Conservation (phyloP, 2,329 filamentous ascomycete species). For the Cadophora sp. region DNA sequence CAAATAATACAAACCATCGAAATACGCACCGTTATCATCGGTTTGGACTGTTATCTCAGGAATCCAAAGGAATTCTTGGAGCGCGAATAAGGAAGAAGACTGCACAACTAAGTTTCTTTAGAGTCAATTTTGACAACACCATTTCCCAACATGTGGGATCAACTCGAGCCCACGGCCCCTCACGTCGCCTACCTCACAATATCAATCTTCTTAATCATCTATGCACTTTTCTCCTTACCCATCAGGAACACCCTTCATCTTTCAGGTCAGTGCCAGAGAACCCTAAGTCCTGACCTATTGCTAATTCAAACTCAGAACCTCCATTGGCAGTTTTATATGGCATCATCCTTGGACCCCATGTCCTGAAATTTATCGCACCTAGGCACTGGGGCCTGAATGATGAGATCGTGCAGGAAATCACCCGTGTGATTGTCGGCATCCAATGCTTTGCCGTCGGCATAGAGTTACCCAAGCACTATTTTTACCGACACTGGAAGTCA, state of each 20-base stretch:
- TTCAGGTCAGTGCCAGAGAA: conserved; percentile 44
- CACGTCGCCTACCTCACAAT: conserved; percentile 65
- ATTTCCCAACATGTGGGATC: conserved; percentile 59
- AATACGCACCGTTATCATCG: neutral
- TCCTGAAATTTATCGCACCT: conserved; percentile 67
- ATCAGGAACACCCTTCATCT: conserved; percentile 66
- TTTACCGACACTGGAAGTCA: conserved; percentile 41
- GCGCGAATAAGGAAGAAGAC: neutral
- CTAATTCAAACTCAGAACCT: conserved; percentile 49
- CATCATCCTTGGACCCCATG: conserved; percentile 74
- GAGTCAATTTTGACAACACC: neutral
- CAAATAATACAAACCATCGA: neutral
- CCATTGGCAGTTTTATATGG: conserved; percentile 70
- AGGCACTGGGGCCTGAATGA: conserved; percentile 69
- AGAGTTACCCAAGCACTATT: conserved; percentile 63
- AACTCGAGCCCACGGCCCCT: conserved; percentile 60
- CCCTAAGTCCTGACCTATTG: neutral
- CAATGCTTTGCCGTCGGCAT: conserved; percentile 78
- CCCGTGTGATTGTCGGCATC: conserved; percentile 74
- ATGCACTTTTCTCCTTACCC: conserved; percentile 64
- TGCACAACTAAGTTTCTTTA: neutral
- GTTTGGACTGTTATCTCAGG: too few relatives aligned
- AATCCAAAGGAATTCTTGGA: neutral
- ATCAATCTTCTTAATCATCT: conserved; percentile 63
- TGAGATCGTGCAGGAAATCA: conserved; percentile 72